Percentiles rank a stretch among this genome's conserved stretches.
Conservation (phyloP, 2,329 filamentous ascomycete species). For the Beauveria brongniartii region DNA sequence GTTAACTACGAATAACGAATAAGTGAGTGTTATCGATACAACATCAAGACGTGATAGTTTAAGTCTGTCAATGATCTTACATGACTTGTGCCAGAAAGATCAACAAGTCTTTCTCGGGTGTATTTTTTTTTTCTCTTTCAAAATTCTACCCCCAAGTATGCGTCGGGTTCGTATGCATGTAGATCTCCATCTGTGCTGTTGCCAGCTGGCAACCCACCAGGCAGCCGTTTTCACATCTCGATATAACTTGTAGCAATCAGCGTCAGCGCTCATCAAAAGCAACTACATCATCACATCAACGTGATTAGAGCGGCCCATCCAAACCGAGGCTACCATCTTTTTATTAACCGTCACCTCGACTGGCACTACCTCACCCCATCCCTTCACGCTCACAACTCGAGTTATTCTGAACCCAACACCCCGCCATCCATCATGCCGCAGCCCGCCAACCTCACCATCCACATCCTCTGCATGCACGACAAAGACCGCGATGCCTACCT, state of each 20-base stretch:
- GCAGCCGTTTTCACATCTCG: neutral
- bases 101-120: neutral
- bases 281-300: neutral
- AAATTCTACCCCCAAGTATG: too few relatives aligned
- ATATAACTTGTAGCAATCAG: neutral
- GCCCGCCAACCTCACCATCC: constrained; percentile 2
- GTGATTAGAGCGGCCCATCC: neutral
- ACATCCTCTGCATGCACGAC: constrained; percentile 11
- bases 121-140: neutral
- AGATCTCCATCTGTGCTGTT: neutral
- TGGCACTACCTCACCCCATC: neutral
- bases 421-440: neutral
- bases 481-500: constrained; percentile 29
- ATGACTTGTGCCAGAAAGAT: neutral
- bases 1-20: too few relatives aligned
- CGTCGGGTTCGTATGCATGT: neutral
- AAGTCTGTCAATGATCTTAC: too few relatives aligned
- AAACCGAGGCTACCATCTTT: neutral
- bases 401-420: neutral
- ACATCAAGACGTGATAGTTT: too few relatives aligned
- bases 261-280: neutral
- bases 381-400: too few relatives aligned
- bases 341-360: neutral
- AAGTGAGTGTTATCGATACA: too few relatives aligned
- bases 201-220: neutral